Conservation (phyloP, 2,329 filamentous ascomycete species). For the Malbranchea cinnamomea region DNA sequence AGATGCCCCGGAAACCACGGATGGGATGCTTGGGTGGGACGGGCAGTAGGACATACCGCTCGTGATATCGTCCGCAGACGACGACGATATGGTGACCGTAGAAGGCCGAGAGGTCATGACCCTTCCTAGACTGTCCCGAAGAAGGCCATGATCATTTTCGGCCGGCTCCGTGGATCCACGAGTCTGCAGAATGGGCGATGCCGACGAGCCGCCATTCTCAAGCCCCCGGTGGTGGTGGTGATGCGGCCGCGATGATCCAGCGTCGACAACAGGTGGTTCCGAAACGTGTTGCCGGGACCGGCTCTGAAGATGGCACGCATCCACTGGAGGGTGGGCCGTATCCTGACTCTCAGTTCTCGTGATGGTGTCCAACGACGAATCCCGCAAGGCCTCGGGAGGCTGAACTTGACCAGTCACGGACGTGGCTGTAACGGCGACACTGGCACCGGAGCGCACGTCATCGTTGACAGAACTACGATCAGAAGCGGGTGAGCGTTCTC, state of each 20-base stretch:
- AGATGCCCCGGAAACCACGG: conserved; percentile 30
- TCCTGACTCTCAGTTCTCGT: too few relatives aligned
- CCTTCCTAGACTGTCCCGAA: too few relatives aligned
- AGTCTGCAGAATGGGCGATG: neutral
- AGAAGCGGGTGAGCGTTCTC: conserved; percentile 19
- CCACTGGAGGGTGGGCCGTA: conserved; percentile 5
- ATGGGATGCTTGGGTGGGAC: conserved; percentile 33
- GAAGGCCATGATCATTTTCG: conserved; percentile 8
- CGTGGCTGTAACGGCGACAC: conserved; percentile 29
- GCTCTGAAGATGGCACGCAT: conserved; percentile 20
- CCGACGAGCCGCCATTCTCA: too few relatives aligned
- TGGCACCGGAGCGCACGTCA: conserved; percentile 27
- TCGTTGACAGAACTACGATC: conserved; percentile 21
- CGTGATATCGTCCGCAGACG: conserved; percentile 29
- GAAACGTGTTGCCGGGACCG: conserved; percentile 21
- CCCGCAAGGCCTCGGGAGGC: conserved; percentile 22
- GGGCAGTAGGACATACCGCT: conserved; percentile 34
- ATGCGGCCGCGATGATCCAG: too few relatives aligned
- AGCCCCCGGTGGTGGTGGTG: too few relatives aligned
- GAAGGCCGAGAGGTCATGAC: conserved; percentile 23
- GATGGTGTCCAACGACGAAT: conserved; percentile 10
- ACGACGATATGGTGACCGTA: conserved; percentile 32
- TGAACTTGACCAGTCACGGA: conserved; percentile 30
- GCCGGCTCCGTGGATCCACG: conserved; percentile 3
- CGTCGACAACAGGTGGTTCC: too few relatives aligned